Percentiles rank a stretch among this genome's conserved stretches.
phyloP scores from a whole-genome alignment of 208 protist genomes.

The Trypanosoma melophagium region DNA sequence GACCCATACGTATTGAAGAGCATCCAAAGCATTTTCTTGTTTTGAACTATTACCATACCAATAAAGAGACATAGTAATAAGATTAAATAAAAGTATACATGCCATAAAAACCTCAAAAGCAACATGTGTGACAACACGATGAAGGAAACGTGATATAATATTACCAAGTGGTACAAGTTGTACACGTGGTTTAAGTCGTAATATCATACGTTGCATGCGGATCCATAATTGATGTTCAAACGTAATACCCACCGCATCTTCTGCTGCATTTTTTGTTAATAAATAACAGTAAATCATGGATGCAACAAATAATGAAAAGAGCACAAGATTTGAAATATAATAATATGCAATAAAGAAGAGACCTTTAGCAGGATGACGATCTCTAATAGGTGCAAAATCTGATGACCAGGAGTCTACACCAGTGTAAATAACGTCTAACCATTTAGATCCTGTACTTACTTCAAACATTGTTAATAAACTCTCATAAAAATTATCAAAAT shows the following conservation, averaged over 20 bases:
- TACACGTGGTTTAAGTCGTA: conserved; percentile 54
- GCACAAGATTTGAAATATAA: conserved; percentile 85
- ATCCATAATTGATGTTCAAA: conserved; percentile 81
- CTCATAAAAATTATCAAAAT: conserved; percentile 90
- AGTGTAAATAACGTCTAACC: conserved; percentile 84
- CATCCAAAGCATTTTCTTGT: conserved; percentile 49
- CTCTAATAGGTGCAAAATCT: conserved; percentile 37
- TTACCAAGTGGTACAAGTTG: conserved; percentile 64
- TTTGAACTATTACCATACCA: conserved; percentile 69
- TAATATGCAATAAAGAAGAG: conserved; percentile 92
- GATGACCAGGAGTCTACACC: conserved; percentile 73
- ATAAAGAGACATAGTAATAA: conserved; percentile 85
- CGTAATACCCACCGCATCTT: conserved; percentile 59
- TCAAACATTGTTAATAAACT: conserved; percentile 90
- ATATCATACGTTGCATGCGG: conserved; percentile 75
- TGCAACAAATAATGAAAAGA: conserved; percentile 90
- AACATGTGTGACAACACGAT: conserved; percentile 47
- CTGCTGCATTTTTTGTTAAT: conserved; percentile 57
- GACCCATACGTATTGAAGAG: conserved; percentile 85
- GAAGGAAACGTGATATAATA: conserved; percentile 49
- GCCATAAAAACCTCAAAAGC: conserved; percentile 75
- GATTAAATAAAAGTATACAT: conserved; percentile 71
- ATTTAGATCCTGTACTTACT: conserved; percentile 87
- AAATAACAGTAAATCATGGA: conserved; percentile 90
- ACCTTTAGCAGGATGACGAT: conserved; percentile 70